Percentiles rank a stretch among this genome's conserved stretches.
Evolutionary conservation across 805 yeast genomes (phyloP).

Genomic region (Barnettozyma californica): DNA sequence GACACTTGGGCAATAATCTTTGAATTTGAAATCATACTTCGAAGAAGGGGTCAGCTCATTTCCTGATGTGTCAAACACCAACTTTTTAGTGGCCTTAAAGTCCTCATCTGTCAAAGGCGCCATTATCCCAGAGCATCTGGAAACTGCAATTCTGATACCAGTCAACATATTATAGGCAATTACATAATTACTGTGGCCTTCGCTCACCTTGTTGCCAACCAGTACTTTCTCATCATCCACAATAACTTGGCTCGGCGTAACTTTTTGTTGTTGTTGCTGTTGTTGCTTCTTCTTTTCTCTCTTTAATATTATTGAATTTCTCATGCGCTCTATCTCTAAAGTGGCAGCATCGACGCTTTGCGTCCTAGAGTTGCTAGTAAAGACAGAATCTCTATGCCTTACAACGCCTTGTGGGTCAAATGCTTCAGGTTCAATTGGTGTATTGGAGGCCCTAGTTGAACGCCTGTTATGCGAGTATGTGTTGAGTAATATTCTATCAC

Average conservation of each 20-base stretch:
- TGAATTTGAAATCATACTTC: slow-evolving; percentile 91
- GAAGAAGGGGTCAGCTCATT: slow-evolving; percentile 90
- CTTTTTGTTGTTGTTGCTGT: slow-evolving; percentile 12
- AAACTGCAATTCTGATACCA: slow-evolving; percentile 92
- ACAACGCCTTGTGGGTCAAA: neutral
- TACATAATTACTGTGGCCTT: slow-evolving; percentile 89
- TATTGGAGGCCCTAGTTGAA: slow-evolving; percentile 11
- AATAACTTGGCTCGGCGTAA: slow-evolving; percentile 24
- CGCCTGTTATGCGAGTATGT: slow-evolving; percentile 23
- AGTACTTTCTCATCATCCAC: slow-evolving; percentile 53
- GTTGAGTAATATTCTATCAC: slow-evolving; percentile 31
- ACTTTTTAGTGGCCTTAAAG: slow-evolving; percentile 66
- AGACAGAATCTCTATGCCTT: slow-evolving; percentile 14
- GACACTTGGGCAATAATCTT: slow-evolving; percentile 93
- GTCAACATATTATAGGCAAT: slow-evolving; percentile 97
- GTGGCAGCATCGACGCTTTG: slow-evolving; percentile 33
- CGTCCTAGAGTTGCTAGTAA: slow-evolving; percentile 21
- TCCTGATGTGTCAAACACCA: slow-evolving; percentile 83
- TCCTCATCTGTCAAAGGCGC: slow-evolving; percentile 66
- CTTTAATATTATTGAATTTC: slow-evolving; percentile 41
- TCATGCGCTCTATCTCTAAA: slow-evolving; percentile 45
- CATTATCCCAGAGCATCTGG: slow-evolving; percentile 84
- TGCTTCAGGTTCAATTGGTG: neutral
- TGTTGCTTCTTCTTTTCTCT: slow-evolving; percentile 34
- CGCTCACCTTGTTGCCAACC: slow-evolving; percentile 78